A percentile compares a stretch with the other conserved stretches of the same genome.
Conservation (phyloP, 176 grass and related monocot genomes). For the Triticum urartu region DNA sequence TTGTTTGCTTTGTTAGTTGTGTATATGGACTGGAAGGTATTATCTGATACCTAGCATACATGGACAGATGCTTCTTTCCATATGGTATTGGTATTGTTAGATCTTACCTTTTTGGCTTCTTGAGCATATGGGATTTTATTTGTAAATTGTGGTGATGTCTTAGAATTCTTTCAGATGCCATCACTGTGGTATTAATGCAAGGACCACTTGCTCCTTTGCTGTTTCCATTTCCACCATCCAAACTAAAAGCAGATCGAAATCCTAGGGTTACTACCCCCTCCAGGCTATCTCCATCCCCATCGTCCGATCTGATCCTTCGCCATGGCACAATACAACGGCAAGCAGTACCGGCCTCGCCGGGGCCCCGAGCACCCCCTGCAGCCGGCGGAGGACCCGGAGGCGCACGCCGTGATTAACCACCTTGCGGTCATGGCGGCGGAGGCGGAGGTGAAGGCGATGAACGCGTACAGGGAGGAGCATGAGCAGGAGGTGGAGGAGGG, state of each 20-base stretch:
- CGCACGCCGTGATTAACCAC: constrained; percentile 16
- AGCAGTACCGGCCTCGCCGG: constrained; percentile 68
- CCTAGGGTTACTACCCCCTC: constrained; percentile 44
- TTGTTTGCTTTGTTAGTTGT: constrained; percentile 16
- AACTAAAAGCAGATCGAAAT: constrained; percentile 56
- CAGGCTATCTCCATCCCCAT: constrained; percentile 26
- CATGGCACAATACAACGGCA: constrained; percentile 71
- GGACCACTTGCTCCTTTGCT: neutral
- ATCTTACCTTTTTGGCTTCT: constrained; percentile 5
- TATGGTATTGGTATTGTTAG: neutral
- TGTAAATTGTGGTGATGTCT: constrained; percentile 16
- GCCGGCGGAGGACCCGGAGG: constrained; percentile 9
- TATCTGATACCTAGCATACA: constrained; percentile 8
- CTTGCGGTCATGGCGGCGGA: constrained; percentile 45
- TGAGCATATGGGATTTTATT: neutral
- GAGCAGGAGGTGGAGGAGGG: constrained; percentile 12
- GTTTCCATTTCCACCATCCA: constrained; percentile 36
- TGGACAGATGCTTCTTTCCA: neutral
- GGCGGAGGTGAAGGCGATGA: constrained; percentile 62
- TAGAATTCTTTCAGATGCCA: constrained; percentile 58
- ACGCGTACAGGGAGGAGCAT: constrained; percentile 27
- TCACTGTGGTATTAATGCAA: constrained; percentile 79
- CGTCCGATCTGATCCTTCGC: constrained; percentile 43
- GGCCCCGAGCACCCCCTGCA: constrained; percentile 44
- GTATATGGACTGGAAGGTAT: neutral